phyloP scores from a whole-genome alignment of 148 eudicot species.

The Silene conica region DNA sequence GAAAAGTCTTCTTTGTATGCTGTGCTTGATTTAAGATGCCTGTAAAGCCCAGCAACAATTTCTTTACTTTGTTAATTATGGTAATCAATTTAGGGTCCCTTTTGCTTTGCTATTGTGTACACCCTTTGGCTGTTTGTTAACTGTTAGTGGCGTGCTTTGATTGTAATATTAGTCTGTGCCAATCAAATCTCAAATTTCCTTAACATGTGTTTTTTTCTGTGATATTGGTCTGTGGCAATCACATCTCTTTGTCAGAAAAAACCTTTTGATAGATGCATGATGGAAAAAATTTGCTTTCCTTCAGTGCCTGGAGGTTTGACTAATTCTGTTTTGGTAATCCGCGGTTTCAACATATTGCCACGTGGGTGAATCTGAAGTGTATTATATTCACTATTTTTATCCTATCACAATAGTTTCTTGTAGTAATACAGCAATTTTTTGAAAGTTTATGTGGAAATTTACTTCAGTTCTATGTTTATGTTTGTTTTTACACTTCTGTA shows the following conservation, averaged over 20 bases:
- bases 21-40: background rate
- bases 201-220: too few relatives aligned
- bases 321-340: background rate
- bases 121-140: background rate
- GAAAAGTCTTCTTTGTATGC: background rate
- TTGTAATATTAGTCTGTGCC: background rate
- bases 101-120: background rate
- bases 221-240: background rate
- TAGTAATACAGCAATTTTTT: background rate
- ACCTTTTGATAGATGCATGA: background rate
- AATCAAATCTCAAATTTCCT: background rate
- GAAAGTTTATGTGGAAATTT: background rate
- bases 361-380: background rate
- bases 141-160: background rate
- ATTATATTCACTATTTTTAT: background rate
- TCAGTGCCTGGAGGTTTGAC: background rate
- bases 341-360: background rate
- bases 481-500: background rate
- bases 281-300: background rate
- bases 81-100: background rate
- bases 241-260: background rate
- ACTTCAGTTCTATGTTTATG: background rate
- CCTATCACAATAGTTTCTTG: background rate
- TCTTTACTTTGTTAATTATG: background rate
- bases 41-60: background rate